These are phyloP conservation scores for Quillaja saponaria DNA, from an alignment of 306 rosid species.

Conservation along the genomic window DNA sequence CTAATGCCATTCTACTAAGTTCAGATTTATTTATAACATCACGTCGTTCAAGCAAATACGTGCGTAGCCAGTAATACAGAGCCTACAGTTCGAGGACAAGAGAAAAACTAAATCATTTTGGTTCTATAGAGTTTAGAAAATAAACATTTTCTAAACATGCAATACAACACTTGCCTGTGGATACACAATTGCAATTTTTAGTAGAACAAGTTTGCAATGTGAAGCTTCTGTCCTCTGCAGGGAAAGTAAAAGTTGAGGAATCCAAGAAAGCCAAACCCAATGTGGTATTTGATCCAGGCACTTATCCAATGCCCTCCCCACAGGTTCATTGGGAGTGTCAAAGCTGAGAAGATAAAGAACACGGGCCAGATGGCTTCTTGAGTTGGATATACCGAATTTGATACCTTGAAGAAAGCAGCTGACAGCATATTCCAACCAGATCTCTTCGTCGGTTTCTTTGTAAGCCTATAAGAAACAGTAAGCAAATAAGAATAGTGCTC, in stretches of 20 bases:
- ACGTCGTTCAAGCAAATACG: slow-evolving; percentile 93
- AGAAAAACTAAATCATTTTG: slow-evolving; percentile 33
- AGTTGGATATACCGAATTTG: slow-evolving; percentile 84
- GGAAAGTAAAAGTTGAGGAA: slow-evolving; percentile 96
- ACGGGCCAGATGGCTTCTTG: slow-evolving; percentile 98
- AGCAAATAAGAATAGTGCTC: slow-evolving; percentile 22
- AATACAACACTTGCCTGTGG: slow-evolving; percentile 71
- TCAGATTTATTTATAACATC: slow-evolving; percentile 98
- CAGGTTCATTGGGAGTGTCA: slow-evolving; percentile 85
- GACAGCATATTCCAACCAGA: slow-evolving; percentile 96
- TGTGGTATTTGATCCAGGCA: slow-evolving; percentile 89
- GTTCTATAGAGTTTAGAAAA: slow-evolving; percentile 5
- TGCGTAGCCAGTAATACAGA: slow-evolving; percentile 96
- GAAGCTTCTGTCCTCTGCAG: slow-evolving; percentile 96
- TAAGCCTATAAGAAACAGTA: slow-evolving; percentile 62
- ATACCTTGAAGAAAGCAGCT: slow-evolving; percentile 97
- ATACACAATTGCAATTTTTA: slow-evolving; percentile 78
- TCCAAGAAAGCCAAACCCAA: slow-evolving; percentile 99
- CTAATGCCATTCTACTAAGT: slow-evolving; percentile 80
- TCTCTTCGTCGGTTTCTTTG: slow-evolving; percentile 82
- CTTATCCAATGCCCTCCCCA: slow-evolving; percentile 93
- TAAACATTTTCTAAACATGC: too few species aligned
- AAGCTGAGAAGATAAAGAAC: slow-evolving; percentile 97
- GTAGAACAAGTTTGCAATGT: slow-evolving; percentile 92
- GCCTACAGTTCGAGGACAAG: slow-evolving; percentile 57